Conservation (phyloP, 2,329 filamentous ascomycete genomes). For the Capronia coronata region DNA sequence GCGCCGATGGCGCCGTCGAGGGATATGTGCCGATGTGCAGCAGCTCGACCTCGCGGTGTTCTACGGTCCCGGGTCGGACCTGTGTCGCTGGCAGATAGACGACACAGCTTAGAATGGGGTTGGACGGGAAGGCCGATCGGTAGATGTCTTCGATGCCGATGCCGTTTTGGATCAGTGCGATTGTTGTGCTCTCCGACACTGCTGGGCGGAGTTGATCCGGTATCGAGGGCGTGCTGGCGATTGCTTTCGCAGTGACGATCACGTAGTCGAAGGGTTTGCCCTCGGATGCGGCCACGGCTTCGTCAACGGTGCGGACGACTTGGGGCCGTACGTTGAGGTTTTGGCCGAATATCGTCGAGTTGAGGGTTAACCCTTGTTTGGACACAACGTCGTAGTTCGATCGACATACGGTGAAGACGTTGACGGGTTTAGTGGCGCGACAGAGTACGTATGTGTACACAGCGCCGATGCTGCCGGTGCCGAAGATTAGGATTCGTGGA, state of each 20-base stretch:
- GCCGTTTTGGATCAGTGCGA: constrained; percentile 58
- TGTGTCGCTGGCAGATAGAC: constrained; percentile 51
- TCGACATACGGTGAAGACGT: constrained; percentile 32
- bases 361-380: constrained; percentile 29
- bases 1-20: constrained; percentile 25
- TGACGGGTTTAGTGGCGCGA: constrained; percentile 25
- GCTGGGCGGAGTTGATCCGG: constrained; percentile 36
- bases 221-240: constrained; percentile 36
- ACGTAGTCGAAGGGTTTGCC: constrained; percentile 41
- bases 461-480: constrained; percentile 33
- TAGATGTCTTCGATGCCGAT: constrained; percentile 56
- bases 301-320: constrained; percentile 23
- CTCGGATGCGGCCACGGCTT: constrained; percentile 18
- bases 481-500: constrained; percentile 32
- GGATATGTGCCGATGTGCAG: constrained; percentile 50
- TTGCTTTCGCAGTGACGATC: constrained; percentile 44
- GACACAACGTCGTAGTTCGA: constrained; percentile 32
- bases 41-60: constrained; percentile 42
- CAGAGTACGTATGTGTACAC: constrained; percentile 32
- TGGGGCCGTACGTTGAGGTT: constrained; percentile 27
- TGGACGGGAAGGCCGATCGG: constrained; percentile 42
- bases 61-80: constrained; percentile 43
- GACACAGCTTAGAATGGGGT: constrained; percentile 51
- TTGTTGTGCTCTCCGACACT: constrained; percentile 41
- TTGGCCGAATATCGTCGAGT: constrained; percentile 28